A percentile compares a stretch with the other conserved stretches of the same genome.
Evolutionary conservation across 1,284 basidiomycete genomes (phyloP).

Genomic region (Vanrija sp.): DNA sequence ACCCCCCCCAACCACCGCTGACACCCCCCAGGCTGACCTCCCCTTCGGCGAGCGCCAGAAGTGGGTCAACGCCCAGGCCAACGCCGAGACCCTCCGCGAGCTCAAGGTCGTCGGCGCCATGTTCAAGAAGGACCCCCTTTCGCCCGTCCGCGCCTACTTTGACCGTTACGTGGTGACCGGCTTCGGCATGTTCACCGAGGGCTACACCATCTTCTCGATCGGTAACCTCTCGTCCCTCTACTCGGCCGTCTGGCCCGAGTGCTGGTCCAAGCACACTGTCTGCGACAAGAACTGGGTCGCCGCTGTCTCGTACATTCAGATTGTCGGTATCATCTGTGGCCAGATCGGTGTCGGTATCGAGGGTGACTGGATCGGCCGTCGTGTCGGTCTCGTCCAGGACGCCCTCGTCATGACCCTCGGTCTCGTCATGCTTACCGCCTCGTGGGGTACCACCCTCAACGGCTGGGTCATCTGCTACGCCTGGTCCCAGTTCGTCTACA

Average conservation of each 20-base stretch:
- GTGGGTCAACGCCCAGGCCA: constrained; percentile 52
- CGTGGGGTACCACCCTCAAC: constrained; percentile 54
- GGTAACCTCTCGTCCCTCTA: constrained; percentile 54
- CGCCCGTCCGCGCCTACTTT: constrained; percentile 52
- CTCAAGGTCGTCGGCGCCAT: constrained; percentile 49
- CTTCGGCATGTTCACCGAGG: constrained; percentile 56
- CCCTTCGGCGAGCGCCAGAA: constrained; percentile 33
- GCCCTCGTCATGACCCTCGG: constrained; percentile 51
- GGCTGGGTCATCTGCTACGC: constrained; percentile 58
- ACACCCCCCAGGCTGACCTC: constrained; percentile 39
- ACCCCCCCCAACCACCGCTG: not conserved
- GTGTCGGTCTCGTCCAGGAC: constrained; percentile 53
- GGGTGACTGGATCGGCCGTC: constrained; percentile 57
- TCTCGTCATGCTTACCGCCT: constrained; percentile 55
- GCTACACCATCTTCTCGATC: constrained; percentile 50
- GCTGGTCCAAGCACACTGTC: constrained; percentile 51
- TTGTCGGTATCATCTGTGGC: constrained; percentile 54
- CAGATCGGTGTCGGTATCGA: constrained; percentile 57
- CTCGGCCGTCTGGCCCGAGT: constrained; percentile 53
- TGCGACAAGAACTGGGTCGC: constrained; percentile 53
- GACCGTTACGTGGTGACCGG: constrained; percentile 54
- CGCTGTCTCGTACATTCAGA: constrained; percentile 41
- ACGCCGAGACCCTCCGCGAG: constrained; percentile 51
- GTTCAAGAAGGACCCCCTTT: constrained; percentile 54
- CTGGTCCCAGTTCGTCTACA: constrained; percentile 53